Percentiles rank a stretch among this genome's conserved stretches.
phyloP scores from a whole-genome alignment of 2,329 filamentous ascomycete species.

The Cladophialophora immunda region DNA sequence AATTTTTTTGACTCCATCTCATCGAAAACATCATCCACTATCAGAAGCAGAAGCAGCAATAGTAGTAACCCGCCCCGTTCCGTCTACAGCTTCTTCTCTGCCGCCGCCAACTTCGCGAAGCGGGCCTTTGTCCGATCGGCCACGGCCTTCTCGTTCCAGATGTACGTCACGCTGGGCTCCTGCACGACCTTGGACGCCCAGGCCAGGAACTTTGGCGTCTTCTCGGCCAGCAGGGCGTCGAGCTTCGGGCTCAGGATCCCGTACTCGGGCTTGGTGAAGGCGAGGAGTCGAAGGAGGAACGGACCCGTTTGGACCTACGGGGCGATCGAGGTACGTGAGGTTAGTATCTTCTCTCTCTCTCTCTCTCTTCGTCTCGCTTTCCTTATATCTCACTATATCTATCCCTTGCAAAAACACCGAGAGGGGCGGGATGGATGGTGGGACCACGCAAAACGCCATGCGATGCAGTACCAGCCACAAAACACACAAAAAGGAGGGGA shows the following conservation, averaged over 20 bases:
- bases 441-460: too few species aligned
- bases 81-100: slow-evolving; percentile 21
- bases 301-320: slow-evolving; percentile 68
- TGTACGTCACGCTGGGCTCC: slow-evolving; percentile 72
- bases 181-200: slow-evolving; percentile 70
- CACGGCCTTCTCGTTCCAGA: slow-evolving; percentile 57
- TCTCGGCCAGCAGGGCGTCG: slow-evolving; percentile 48
- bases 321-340: slow-evolving; percentile 19
- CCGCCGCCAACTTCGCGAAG: slow-evolving; percentile 17
- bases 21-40: too few species aligned
- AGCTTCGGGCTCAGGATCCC: slow-evolving; percentile 61
- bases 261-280: slow-evolving; percentile 55
- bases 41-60: background rate
- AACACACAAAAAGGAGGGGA: too few species aligned
- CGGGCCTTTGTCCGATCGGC: slow-evolving; percentile 17
- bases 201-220: slow-evolving; percentile 68
- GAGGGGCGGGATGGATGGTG: too few species aligned
- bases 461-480: too few species aligned
- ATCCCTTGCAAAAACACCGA: too few species aligned
- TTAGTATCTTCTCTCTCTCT: background rate
- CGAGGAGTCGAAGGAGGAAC: slow-evolving; percentile 68
- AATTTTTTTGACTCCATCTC: too few species aligned
- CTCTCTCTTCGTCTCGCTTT: background rate
- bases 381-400: too few species aligned
- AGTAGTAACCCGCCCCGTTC: too few species aligned